Percentiles rank a stretch among this genome's conserved stretches.
Conservation (phyloP, 352 stramenopile species). For the Pythium phragmitis region DNA sequence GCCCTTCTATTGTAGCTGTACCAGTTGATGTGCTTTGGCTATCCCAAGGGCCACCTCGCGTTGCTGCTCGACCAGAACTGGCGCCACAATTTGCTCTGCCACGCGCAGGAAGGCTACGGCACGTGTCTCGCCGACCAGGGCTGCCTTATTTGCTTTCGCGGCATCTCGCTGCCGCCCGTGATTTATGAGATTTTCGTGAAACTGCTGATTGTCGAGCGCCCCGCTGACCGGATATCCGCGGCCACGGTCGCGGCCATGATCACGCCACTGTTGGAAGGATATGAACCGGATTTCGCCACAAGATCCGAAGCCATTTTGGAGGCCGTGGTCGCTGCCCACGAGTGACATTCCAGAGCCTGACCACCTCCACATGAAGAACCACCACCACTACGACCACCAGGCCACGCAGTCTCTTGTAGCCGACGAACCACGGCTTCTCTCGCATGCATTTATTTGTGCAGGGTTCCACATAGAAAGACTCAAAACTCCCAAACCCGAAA, state of each 20-base stretch:
- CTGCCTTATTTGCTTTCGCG: conserved; percentile 81
- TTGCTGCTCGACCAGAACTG: conserved; percentile 78
- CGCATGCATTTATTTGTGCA: not conserved
- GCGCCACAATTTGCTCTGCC: conserved; percentile 62
- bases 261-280: conserved; percentile 51
- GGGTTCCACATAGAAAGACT: not conserved
- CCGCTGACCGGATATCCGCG: conserved; percentile 56
- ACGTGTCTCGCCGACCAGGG: conserved; percentile 54
- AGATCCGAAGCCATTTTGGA: conserved; percentile 54
- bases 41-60: conserved; percentile 73
- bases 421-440: not conserved
- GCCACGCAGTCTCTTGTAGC: not conserved
- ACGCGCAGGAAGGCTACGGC: conserved; percentile 43
- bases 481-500: not conserved
- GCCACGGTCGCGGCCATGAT: conserved; percentile 51
- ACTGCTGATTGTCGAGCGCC: conserved; percentile 49
- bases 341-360: not conserved
- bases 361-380: no score
- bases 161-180: conserved; percentile 68
- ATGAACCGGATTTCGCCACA: conserved; percentile 55
- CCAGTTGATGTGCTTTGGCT: conserved; percentile 78
- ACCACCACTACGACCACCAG: no score
- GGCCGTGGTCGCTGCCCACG: conserved; percentile 26
- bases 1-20: conserved; percentile 46
- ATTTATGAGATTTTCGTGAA: conserved; percentile 76